phyloP scores from a whole-genome alignment of 2,329 filamentous ascomycete species.

The Trichophyton equinum region DNA sequence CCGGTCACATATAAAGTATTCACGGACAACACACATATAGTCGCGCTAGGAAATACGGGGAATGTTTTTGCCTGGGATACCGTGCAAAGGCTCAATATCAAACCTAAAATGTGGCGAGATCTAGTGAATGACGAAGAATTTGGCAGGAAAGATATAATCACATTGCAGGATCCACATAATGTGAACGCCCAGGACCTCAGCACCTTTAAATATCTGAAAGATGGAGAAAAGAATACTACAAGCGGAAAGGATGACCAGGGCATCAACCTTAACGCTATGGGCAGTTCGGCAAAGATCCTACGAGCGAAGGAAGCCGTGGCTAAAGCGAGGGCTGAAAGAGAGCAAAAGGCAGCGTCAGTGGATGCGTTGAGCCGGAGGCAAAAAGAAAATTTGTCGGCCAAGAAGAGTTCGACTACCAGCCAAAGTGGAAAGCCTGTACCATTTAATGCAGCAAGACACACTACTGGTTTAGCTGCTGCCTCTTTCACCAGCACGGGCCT shows the following conservation, averaged over 20 bases:
- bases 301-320: slow-evolving; percentile 91
- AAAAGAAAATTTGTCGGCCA: background rate
- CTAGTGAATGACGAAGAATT: slow-evolving; percentile 80
- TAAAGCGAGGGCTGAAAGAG: slow-evolving; percentile 64
- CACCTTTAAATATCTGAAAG: slow-evolving; percentile 77
- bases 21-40: slow-evolving; percentile 94
- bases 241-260: slow-evolving; percentile 47
- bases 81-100: slow-evolving; percentile 87
- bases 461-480: slow-evolving; percentile 79
- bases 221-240: slow-evolving; percentile 48
- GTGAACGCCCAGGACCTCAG: slow-evolving; percentile 68
- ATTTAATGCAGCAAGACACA: slow-evolving; percentile 80
- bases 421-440: slow-evolving; percentile 34
- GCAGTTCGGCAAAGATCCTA: slow-evolving; percentile 68
- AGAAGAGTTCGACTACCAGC: background rate
- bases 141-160: slow-evolving; percentile 82
- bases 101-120: slow-evolving; percentile 91
- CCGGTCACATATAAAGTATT: slow-evolving; percentile 96
- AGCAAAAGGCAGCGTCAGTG: slow-evolving; percentile 33
- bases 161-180: slow-evolving; percentile 90
- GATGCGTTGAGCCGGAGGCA: background rate
- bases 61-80: slow-evolving; percentile 98
- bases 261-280: slow-evolving; percentile 70
- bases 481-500: slow-evolving; percentile 92
- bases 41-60: slow-evolving; percentile 71